phyloP scores from a whole-genome alignment of 441 rosid genomes.

The Jatropha multifida region DNA sequence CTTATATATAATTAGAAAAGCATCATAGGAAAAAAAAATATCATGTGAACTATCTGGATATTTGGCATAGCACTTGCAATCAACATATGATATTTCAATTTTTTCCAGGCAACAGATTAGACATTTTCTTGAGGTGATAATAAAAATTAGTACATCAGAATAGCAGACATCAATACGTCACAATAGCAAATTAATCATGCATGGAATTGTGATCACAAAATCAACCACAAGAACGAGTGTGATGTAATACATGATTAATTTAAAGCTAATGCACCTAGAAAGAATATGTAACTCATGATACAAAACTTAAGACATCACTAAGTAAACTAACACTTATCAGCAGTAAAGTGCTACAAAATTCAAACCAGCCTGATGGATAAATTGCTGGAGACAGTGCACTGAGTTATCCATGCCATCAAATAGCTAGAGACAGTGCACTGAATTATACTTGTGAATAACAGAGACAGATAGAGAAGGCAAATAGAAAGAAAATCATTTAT shows the following conservation, averaged over 20 bases:
- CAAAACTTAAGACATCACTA: conserved; percentile 5
- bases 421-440: background rate
- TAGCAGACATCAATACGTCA: background rate
- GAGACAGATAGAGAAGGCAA: background rate
- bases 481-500: conserved; percentile 6
- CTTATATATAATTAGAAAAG: background rate
- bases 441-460: background rate
- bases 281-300: background rate
- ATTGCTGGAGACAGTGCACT: too few relatives aligned
- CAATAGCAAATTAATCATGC: background rate
- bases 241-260: background rate
- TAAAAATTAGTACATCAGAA: background rate
- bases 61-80: background rate
- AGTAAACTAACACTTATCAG: background rate
- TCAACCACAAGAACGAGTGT: background rate
- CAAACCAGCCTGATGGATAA: background rate
- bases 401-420: background rate
- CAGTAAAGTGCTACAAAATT: background rate
- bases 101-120: background rate
- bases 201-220: background rate
- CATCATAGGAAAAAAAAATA: background rate
- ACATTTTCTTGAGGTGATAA: background rate
- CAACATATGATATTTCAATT: background rate
- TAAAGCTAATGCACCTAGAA: background rate
- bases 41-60: background rate